Evolutionary conservation across 257 asterid genomes (phyloP), one percentile per base, ranked within the genome.

Genomic region (Phtheirospermum japonicum): DNA sequence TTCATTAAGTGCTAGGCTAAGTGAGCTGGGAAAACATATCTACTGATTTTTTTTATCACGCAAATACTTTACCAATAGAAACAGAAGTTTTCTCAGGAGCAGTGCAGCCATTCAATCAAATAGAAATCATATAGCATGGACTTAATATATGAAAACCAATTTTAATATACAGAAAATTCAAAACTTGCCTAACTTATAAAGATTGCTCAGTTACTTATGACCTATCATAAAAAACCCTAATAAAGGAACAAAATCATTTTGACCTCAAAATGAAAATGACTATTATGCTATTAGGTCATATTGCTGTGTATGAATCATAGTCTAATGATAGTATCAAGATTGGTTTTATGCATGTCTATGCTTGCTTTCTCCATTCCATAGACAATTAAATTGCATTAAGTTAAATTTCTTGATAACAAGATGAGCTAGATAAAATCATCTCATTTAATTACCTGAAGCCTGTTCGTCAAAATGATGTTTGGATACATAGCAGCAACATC

Each of bases 401-500:
- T 45, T 58, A 55, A 63, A 36, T 59, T 60, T 46, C 77, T 71
- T 40, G 34, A 18, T 52, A 53, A 40, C 32, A 30, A 59, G 40
- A 68, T 67, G 61, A 39, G 70, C 53, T 28, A 62, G 45, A 73
- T 36, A 57, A 62, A 26, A 61, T 54, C 43, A 63, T 33, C 62
- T 72, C 32, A 65, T 64, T 48, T 54, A 62, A 72, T 79, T 79
- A 92, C 99, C 99, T 92, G 99, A 77, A 92, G 99, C 80, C 99
- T 87, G 81, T 92, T 92, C 9, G 99, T 92, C 76, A 92, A 72
- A 71, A 92, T 92, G 76, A 92, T 92, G 81, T 92, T 92, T 56
- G 99, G 99, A 71, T 92, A 92, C 99, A 92, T 92, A 61, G 99
- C 99, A 63, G 99, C 99, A 75, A 92, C 99, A 72, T 92, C 99